Base-by-base conservation (phyloP, 352 stramenopile genomes). In the Phytophthora boehmeriae region DNA sequence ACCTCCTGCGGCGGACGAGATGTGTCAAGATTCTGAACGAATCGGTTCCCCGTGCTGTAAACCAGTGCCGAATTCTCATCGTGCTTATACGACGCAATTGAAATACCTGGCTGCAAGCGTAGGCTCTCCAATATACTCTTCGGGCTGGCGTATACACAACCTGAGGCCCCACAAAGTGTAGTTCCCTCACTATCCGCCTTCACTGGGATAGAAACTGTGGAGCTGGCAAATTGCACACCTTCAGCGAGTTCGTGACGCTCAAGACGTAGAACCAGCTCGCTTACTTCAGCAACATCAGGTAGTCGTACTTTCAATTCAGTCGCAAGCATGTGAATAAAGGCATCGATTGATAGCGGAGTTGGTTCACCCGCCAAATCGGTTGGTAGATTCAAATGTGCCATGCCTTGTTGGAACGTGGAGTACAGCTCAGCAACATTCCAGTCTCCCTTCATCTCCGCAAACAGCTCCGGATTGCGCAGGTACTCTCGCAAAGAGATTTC, bases 141-240 rank as follows among this genome's bases (percentile, higher is more conserved):
- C 4, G 61, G 59, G 14, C 61, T 69, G 17, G 49, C 52, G 48
- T 67, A 72, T 9, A 78, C 53, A 44, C 69, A 78, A 8, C 65
- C 57, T 0, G 46, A 64, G 50, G 42, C 13, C 30, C 56, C 69
- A 39, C 69, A 77, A 8, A 54, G 35, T 11, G 42, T 62, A 9
- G 30, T 36, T 49, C 62, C 66, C 2, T 10, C 25, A 8, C n/a
- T 42, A 19, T 62, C 49, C 0, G 42, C 9, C 14, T 63, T 48
- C n/a, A 76, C 39, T 14, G 68, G 68, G 36, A 72, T 20, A 4
- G 49, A 64, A 19, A 76, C 2, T 20, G 51, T 57, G 16, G 73
- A 11, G 59, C 45, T 71, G 1, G 58, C 67, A 30, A 73, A 71
- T 1, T 56, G 44, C 30, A 76, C 53, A n/a, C 62, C 63, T 41